A percentile compares a stretch with the other conserved stretches of the same genome.
Conservation (phyloP, 495 filamentous ascomycete genomes). For the Lophiotrema nucula region DNA sequence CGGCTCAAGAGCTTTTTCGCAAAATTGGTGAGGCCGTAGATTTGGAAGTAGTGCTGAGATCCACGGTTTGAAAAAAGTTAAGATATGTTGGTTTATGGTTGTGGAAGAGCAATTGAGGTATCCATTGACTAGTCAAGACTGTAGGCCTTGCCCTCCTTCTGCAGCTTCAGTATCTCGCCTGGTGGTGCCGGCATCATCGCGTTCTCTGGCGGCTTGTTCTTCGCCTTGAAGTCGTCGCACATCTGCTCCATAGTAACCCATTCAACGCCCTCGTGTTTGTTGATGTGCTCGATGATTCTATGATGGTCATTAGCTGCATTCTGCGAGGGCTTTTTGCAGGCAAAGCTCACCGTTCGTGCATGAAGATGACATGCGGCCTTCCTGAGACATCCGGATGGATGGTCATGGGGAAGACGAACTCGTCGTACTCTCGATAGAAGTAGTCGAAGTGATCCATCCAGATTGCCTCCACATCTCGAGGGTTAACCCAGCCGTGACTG, state of each 20-base stretch:
- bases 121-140: too few species aligned
- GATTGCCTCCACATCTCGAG: conserved; percentile 54
- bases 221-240: conserved; percentile 59
- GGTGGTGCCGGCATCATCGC: conserved; percentile 64
- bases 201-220: conserved; percentile 62
- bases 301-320: background rate
- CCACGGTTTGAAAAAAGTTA: too few species aligned
- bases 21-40: too few species aligned
- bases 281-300: conserved; percentile 52
- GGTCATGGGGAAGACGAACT: conserved; percentile 61
- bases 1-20: too few species aligned
- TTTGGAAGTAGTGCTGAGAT: too few species aligned
- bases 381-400: conserved; percentile 62
- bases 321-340: background rate
- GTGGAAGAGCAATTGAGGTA: too few species aligned
- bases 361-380: conserved; percentile 56
- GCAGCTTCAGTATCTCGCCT: conserved; percentile 56
- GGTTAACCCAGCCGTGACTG: conserved; percentile 58
- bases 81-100: too few species aligned
- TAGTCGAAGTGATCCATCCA: conserved; percentile 63
- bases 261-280: conserved; percentile 54
- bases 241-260: conserved; percentile 58
- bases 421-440: conserved; percentile 60
- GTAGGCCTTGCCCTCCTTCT: conserved; percentile 28
- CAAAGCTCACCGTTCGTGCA: conserved; percentile 52